Conservation (phyloP, 768 basidiomycete genomes). For the Boletus tomentosulus region DNA sequence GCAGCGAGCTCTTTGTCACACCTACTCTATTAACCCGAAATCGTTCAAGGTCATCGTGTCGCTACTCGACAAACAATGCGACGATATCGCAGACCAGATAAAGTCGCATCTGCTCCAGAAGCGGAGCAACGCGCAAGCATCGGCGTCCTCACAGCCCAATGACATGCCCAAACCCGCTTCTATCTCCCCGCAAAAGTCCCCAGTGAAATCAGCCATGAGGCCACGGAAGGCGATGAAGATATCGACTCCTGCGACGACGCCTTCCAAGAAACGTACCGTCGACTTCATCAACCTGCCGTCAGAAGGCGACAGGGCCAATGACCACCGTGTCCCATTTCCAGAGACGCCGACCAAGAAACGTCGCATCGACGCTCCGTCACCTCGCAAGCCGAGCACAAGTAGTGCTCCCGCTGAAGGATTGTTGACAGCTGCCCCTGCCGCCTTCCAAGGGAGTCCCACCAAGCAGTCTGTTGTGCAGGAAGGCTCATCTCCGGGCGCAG, state of each 20-base stretch:
- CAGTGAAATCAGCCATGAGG: conserved; percentile 17
- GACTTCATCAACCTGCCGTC: conserved; percentile 10
- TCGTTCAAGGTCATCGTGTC: conserved; percentile 18
- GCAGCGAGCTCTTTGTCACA: conserved; percentile 16
- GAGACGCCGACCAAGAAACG: conserved; percentile 43
- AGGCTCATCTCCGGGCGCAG: background rate
- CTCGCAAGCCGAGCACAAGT: conserved; percentile 11
- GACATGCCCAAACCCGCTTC: background rate
- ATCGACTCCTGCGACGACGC: conserved; percentile 8
- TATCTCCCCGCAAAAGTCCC: conserved; percentile 18
- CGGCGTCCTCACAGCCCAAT: background rate
- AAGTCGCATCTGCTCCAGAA: conserved; percentile 9
- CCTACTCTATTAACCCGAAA: conserved; percentile 12
- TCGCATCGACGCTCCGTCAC: conserved; percentile 23
- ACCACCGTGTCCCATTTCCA: conserved; percentile 31
- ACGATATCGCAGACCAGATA: conserved; percentile 22
- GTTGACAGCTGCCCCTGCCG: background rate
- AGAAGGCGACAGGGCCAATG: conserved; percentile 17
- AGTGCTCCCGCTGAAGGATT: conserved; percentile 9
- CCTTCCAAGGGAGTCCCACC: conserved; percentile 18
- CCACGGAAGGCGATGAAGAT: conserved; percentile 1
- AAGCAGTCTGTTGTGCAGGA: conserved; percentile 1
- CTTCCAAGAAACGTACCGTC: conserved; percentile 32
- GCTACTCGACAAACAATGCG: conserved; percentile 25
- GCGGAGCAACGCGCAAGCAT: background rate